Percentiles rank a stretch among this genome's conserved stretches.
These are phyloP conservation scores for Silene conica DNA, from an alignment of 148 eudicot genomes.

Conservation along the genomic window DNA sequence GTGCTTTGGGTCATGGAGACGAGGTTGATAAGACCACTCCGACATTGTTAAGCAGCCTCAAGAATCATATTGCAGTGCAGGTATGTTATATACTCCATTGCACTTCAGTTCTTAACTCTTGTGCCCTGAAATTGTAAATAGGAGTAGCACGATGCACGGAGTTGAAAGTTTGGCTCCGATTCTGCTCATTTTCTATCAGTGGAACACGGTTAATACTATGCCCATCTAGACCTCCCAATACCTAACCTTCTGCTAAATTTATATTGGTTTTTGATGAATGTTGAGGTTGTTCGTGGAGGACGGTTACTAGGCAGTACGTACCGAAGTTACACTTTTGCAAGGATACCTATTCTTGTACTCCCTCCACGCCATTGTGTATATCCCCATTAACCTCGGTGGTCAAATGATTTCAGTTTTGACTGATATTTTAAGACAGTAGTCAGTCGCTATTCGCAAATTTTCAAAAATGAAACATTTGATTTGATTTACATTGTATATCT, in stretches of 20 bases:
- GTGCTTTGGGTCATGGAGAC: constrained; percentile 92
- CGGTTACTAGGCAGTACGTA: too few relatives aligned
- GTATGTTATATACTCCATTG: constrained; percentile 26
- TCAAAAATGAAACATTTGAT: too few relatives aligned
- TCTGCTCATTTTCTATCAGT: not conserved
- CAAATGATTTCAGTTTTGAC: too few relatives aligned
- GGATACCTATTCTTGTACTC: too few relatives aligned
- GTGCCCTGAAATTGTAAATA: not conserved
- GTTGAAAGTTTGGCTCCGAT: not conserved
- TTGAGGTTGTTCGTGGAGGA: too few relatives aligned
- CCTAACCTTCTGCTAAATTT: not conserved
- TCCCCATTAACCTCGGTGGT: too few relatives aligned
- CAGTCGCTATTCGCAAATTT: too few relatives aligned
- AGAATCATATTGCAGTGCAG: constrained; percentile 79
- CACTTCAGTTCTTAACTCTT: not conserved
- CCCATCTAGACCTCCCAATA: not conserved
- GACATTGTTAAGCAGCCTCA: constrained; percentile 43
- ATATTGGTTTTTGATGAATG: too few relatives aligned
- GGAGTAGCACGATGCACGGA: not conserved
- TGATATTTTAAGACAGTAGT: too few relatives aligned
- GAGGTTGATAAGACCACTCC: constrained; percentile 91
- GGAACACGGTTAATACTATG: not conserved
- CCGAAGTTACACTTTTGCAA: too few relatives aligned
- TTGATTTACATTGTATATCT: too few relatives aligned
- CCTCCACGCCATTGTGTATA: too few relatives aligned